phyloP scores from a whole-genome alignment of 306 rosid genomes.

The Hippophae rhamnoides region DNA sequence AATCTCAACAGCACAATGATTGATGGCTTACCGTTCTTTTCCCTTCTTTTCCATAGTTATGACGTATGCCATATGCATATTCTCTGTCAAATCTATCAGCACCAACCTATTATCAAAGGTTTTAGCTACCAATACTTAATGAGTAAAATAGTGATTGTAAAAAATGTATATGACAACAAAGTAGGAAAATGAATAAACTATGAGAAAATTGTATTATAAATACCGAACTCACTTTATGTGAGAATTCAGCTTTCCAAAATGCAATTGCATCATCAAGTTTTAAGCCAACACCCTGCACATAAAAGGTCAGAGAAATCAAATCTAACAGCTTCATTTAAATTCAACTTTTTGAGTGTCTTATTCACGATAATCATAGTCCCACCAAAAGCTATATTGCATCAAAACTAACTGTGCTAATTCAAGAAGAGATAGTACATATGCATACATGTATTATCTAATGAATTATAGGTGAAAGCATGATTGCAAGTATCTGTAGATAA shows the following conservation, averaged over 20 bases:
- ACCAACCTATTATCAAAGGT: conserved; percentile 54
- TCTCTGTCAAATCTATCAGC: conserved; percentile 91
- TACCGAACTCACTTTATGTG: conserved; percentile 50
- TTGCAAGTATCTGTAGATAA: not conserved
- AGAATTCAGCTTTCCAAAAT: conserved; percentile 91
- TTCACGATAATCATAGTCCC: too few relatives aligned
- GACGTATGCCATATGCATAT: conserved; percentile 73
- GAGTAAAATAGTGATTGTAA: not conserved
- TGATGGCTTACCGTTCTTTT: conserved; percentile 72
- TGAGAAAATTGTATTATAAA: not conserved
- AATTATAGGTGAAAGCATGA: not conserved
- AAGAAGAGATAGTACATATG: not conserved
- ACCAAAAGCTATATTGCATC: too few relatives aligned
- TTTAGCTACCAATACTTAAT: not conserved
- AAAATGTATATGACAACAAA: not conserved
- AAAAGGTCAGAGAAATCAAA: conserved; percentile 9
- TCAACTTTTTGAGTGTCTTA: not conserved
- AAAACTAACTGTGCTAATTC: too few relatives aligned
- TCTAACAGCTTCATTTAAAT: not conserved
- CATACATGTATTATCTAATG: not conserved
- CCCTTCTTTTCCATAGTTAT: conserved; percentile 88
- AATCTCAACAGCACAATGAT: conserved; percentile 4
- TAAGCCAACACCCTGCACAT: conserved; percentile 78
- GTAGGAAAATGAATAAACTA: not conserved
- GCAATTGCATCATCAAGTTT: conserved; percentile 90